Conservation (phyloP, 2,329 filamentous ascomycete species). For the Biscogniauxia sp. region DNA sequence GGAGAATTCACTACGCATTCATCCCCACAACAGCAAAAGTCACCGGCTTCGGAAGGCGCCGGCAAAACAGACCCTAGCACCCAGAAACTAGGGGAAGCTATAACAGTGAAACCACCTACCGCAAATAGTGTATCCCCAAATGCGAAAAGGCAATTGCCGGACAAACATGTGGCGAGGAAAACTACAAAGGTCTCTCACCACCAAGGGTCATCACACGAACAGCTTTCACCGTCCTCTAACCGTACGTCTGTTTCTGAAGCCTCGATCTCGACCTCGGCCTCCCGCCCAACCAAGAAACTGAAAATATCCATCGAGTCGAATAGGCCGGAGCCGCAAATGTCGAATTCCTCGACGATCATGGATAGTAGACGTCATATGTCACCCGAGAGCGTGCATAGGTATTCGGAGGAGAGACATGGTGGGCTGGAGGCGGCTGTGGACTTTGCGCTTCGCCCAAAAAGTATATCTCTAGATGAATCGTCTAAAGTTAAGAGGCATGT, state of each 20-base stretch:
- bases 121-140: constrained; percentile 4
- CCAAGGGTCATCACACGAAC: neutral
- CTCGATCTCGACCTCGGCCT: constrained; percentile 2
- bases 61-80: neutral
- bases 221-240: constrained; percentile 8
- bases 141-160: constrained; percentile 25
- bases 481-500: constrained; percentile 10
- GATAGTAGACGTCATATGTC: constrained; percentile 11
- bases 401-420: constrained; percentile 13
- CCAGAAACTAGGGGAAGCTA: constrained; percentile 15
- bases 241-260: constrained; percentile 8
- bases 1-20: too few species aligned
- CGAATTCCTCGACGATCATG: constrained; percentile 7
- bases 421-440: constrained; percentile 21
- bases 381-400: constrained; percentile 12
- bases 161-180: constrained; percentile 25
- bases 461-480: constrained; percentile 10
- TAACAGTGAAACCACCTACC: constrained; percentile 16
- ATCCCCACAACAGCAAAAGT: neutral
- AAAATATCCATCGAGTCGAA: constrained; percentile 12
- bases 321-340: constrained; percentile 10
- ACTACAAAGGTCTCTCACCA: constrained; percentile 14
- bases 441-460: constrained; percentile 28
- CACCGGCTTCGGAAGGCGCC: neutral
- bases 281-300: constrained; percentile 19